Percentiles rank a stretch among this genome's conserved stretches.
These are phyloP conservation scores for Phaeotremella fagi DNA, from an alignment of 768 basidiomycete species.

Conservation along the genomic window DNA sequence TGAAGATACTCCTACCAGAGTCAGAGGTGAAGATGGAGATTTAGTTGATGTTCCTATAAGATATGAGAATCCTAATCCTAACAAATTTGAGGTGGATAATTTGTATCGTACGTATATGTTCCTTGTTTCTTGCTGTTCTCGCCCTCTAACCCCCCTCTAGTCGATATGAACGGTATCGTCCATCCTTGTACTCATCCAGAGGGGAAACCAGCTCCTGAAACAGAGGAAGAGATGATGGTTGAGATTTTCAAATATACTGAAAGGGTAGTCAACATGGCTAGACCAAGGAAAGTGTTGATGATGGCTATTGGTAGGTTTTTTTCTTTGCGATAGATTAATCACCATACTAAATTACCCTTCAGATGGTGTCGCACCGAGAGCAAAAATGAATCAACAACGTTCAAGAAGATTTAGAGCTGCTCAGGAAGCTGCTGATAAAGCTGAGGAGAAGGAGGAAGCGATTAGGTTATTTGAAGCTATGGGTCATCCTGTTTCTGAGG, in stretches of 20 bases:
- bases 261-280: conserved; percentile 91
- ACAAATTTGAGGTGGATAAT: conserved; percentile 90
- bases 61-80: conserved; percentile 71
- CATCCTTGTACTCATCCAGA: conserved; percentile 99
- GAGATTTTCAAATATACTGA: conserved; percentile 97
- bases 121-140: background rate
- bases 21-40: conserved; percentile 59
- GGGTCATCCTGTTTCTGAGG: conserved; percentile 74
- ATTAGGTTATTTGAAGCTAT: conserved; percentile 91
- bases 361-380: conserved; percentile 97
- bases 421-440: conserved; percentile 92
- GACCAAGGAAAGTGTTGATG: conserved; percentile 89
- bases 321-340: too few species aligned
- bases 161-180: conserved; percentile 99
- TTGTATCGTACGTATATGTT: conserved; percentile 58
- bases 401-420: conserved; percentile 91
- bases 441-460: conserved; percentile 75
- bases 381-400: conserved; percentile 99
- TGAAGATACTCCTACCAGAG: conserved; percentile 74
- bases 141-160: conserved; percentile 14
- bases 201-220: conserved; percentile 92
- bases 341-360: too few species aligned
- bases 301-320: conserved; percentile 85
- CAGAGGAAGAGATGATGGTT: conserved; percentile 98
- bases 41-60: conserved; percentile 70